Conservation (phyloP, 495 filamentous ascomycete species). For the Penicillium cosmopolitanum region DNA sequence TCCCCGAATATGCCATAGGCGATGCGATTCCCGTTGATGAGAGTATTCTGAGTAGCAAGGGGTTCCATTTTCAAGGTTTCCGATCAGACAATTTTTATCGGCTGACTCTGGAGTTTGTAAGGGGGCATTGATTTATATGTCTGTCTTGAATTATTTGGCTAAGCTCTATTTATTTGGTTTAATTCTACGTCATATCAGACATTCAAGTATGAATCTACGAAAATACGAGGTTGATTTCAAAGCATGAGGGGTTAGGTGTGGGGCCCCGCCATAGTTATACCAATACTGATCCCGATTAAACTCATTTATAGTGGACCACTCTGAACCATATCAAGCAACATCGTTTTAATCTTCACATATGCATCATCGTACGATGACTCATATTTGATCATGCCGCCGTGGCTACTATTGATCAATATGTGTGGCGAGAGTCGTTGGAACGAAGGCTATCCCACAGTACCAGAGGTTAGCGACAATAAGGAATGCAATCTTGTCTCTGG, state of each 20-base stretch:
- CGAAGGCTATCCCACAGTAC: background rate
- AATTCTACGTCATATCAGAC: background rate
- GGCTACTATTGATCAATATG: background rate
- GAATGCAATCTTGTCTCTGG: background rate
- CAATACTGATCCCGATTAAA: background rate
- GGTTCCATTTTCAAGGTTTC: background rate
- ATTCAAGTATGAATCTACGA: background rate
- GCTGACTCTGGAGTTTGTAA: background rate
- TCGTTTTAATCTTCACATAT: conserved; percentile 5
- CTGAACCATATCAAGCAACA: background rate
- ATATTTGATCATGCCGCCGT: conserved; percentile 4
- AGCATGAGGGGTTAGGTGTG: conserved; percentile 1
- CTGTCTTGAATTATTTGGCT: background rate
- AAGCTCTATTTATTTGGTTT: background rate
- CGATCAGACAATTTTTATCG: background rate
- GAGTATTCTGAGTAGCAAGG: conserved; percentile 3
- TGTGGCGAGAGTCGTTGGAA: conserved; percentile 5
- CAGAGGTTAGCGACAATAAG: background rate
- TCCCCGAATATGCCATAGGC: conserved; percentile 14
- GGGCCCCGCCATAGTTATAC: background rate
- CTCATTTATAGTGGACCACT: background rate
- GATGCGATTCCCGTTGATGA: conserved; percentile 17
- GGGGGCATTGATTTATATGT: background rate
- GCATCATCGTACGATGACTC: background rate
- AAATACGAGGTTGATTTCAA: conserved; percentile 3